These are phyloP conservation scores for Jackrogersella minutella DNA, from an alignment of 495 filamentous ascomycete genomes.

Conservation along the genomic window DNA sequence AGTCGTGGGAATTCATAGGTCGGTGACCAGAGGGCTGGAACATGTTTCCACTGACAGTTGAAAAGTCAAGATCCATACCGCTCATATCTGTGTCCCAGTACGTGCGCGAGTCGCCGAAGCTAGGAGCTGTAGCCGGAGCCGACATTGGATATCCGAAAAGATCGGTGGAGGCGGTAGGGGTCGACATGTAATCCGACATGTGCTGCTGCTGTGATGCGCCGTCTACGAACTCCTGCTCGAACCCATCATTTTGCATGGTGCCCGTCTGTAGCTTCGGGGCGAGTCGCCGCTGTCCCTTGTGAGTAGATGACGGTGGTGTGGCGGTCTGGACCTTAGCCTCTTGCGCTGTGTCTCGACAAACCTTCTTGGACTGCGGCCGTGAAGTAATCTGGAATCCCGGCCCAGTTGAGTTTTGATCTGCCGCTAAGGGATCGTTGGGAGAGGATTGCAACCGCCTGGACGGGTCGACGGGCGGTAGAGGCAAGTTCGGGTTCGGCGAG, in stretches of 20 bases:
- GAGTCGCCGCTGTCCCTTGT: constrained; percentile 60
- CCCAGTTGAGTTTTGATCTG: constrained; percentile 41
- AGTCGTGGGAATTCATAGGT: constrained; percentile 57
- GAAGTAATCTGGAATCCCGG: constrained; percentile 31
- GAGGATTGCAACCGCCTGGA: constrained; percentile 65
- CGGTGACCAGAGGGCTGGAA: constrained; percentile 51
- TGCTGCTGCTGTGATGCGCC: constrained; percentile 51
- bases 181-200: constrained; percentile 47
- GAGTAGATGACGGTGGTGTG: constrained; percentile 61
- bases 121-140: constrained; percentile 73
- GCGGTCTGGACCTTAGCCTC: constrained; percentile 54
- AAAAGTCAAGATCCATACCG: constrained; percentile 66
- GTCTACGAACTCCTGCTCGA: constrained; percentile 52
- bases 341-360: constrained; percentile 48
- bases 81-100: constrained; percentile 76
- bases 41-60: constrained; percentile 44
- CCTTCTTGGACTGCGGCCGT: constrained; percentile 49
- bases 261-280: constrained; percentile 57
- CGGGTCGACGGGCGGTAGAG: constrained; percentile 65
- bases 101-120: constrained; percentile 68
- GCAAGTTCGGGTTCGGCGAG: constrained; percentile 59
- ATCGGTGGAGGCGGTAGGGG: constrained; percentile 49
- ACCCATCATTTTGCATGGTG: constrained; percentile 64
- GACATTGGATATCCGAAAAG: constrained; percentile 74
- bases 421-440: constrained; percentile 58